Evolutionary conservation across 2,329 filamentous ascomycete species (phyloP), one percentile per base, ranked within the genome.

Genomic region (Pestalotiopsis sp.): DNA sequence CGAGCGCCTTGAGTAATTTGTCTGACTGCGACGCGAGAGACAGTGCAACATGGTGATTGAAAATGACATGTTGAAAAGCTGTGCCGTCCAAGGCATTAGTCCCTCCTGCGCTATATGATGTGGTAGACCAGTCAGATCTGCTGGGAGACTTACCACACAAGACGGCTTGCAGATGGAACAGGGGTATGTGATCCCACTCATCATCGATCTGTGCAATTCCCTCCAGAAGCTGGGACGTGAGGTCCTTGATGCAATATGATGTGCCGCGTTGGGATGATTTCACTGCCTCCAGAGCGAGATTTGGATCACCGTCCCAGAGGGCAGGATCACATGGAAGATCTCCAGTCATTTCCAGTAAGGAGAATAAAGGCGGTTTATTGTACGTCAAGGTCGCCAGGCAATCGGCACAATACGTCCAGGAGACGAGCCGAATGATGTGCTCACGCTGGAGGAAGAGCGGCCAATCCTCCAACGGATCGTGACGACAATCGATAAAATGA

Each of bases 361-460:
- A 66, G 17, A 70, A 66, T 1, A 41, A 27, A 0, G 69, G 69
- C 0, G 69, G 67, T 11, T 61, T 62, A 27, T 70, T 70, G 41
- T 60, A 70, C n/a, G 63, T 67, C 27, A 69, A 41, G 9, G 67
- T 68, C 20, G 41, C 57, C 38, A 70, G 64, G 6, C 63, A 68
- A 31, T 68, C 67, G 1, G 60, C 49, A 25, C 63, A 64, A 12
- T 59, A 70, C 1, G 59, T 17, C 69, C 69, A 70, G 1, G 69
- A 14, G 11, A 69, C 69, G 20, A 69, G 64, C 14, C 69, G 57
- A 58, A 70, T 41, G n/a, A 64, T 49, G 4, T 49, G 41, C 23
- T 64, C 62, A 20, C 57, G 68, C 17, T 31, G 68, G 6, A 69
- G 38, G 41, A 69, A 69, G 25, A 25, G 3, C 9, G 56, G 1